Evolutionary conservation across 163 green algal genomes (phyloP).

Genomic region (Scenedesmus sp.): DNA sequence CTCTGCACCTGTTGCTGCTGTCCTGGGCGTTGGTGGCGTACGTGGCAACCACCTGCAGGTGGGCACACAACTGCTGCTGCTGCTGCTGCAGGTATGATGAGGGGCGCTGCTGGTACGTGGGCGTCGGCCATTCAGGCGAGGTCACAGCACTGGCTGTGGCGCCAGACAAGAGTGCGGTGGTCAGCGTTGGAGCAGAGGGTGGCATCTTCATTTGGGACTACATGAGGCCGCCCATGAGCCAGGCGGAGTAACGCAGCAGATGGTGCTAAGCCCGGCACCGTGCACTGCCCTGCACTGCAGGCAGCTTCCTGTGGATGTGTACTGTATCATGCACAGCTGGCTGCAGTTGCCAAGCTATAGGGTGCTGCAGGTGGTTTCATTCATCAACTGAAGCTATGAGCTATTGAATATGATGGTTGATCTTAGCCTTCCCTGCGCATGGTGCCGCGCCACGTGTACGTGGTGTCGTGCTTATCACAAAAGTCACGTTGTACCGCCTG

Average conservation of each 20-base stretch:
- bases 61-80: background rate
- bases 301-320: background rate
- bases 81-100: slow-evolving; percentile 81
- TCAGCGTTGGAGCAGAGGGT: slow-evolving; percentile 84
- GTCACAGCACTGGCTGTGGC: slow-evolving; percentile 79
- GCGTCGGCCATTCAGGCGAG: slow-evolving; percentile 79
- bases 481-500: background rate
- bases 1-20: background rate
- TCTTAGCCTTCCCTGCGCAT: background rate
- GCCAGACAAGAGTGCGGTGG: slow-evolving; percentile 79
- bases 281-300: background rate
- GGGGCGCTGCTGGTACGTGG: slow-evolving; percentile 82
- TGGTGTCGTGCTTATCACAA: background rate
- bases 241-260: background rate
- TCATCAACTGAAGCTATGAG: too few species aligned
- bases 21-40: too few species aligned
- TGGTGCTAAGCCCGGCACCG: background rate
- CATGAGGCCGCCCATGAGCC: slow-evolving; percentile 41
- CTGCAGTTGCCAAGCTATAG: background rate
- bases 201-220: slow-evolving; percentile 91
- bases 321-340: background rate
- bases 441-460: background rate
- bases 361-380: too few species aligned
- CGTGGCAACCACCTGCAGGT: too few species aligned
- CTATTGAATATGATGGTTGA: too few species aligned